These are phyloP conservation scores for Ambispora gerdemannii DNA, from an alignment of 192 early-diverging fungal genomes.

Conservation along the genomic window DNA sequence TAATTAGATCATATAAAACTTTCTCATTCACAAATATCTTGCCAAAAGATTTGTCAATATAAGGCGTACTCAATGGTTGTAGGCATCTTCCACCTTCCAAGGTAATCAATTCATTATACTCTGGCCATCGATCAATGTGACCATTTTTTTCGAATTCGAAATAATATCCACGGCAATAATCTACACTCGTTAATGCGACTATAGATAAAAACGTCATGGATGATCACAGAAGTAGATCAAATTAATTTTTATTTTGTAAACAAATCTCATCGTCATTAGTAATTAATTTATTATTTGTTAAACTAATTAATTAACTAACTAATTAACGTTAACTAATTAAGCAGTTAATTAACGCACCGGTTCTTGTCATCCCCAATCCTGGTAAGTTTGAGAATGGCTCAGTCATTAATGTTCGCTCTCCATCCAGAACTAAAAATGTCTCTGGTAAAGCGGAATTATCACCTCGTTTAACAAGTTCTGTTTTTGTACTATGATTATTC, in stretches of 20 bases:
- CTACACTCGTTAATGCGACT: not conserved
- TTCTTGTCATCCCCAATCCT: not conserved
- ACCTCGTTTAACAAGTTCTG: not conserved
- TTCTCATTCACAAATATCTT: not conserved
- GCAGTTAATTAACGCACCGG: too few species aligned
- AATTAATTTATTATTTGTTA: too few species aligned
- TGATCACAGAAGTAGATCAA: not conserved
- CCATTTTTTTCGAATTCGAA: not conserved
- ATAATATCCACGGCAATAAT: constrained; percentile 7
- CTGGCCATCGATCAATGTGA: constrained; percentile 7
- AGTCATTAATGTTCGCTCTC: not conserved
- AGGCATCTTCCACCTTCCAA: constrained; percentile 12
- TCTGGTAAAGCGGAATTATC: not conserved
- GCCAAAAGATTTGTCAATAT: not conserved
- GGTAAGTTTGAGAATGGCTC: not conserved
- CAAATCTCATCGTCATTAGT: too few species aligned
- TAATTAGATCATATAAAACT: too few species aligned
- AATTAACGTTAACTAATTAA: too few species aligned
- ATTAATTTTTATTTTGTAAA: not conserved
- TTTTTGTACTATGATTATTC: not conserved
- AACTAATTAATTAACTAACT: too few species aligned
- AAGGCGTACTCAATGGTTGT: constrained; percentile 11
- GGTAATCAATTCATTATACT: constrained; percentile 5
- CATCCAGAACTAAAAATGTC: not conserved
- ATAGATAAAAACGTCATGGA: not conserved